Evolutionary conservation across 305 asterid genomes (phyloP).

Genomic region (Fraxinus velutina): DNA sequence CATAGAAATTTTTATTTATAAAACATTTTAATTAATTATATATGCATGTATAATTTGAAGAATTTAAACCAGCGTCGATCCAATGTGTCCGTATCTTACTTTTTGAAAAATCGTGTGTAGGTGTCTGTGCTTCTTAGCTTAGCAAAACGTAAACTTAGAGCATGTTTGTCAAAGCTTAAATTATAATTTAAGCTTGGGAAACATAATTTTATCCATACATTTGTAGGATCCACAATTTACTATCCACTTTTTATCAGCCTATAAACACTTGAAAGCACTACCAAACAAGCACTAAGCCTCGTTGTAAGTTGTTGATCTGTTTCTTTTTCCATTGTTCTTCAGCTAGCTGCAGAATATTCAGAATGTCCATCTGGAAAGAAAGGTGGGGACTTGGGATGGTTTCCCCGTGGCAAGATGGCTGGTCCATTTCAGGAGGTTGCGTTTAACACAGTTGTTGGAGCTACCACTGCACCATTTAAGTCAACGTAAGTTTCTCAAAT

Average conservation of each 20-base stretch:
- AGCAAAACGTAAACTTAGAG: not conserved
- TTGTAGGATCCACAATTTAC: not conserved
- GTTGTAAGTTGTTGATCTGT: not conserved
- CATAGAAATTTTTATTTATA: not conserved
- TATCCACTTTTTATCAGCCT: not conserved
- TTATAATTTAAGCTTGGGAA: not conserved
- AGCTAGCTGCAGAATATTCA: slow-evolving; percentile 88
- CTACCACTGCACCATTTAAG: slow-evolving; percentile 80
- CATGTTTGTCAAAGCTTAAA: not conserved
- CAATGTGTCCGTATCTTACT: not conserved
- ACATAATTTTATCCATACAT: not conserved
- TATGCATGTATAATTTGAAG: not conserved
- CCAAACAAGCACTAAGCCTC: not conserved
- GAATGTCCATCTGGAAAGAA: slow-evolving; percentile 98
- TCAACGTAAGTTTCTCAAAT: slow-evolving; percentile 58
- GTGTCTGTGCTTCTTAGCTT: not conserved
- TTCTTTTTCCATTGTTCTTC: slow-evolving; percentile 16
- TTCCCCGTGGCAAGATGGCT: slow-evolving; percentile 98
- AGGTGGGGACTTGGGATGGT: slow-evolving; percentile 97
- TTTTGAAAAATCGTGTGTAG: not conserved
- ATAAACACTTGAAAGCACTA: not conserved
- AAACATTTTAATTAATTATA: not conserved
- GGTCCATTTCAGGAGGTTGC: slow-evolving; percentile 99
- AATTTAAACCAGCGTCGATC: not conserved
- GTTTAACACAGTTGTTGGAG: slow-evolving; percentile 79